phyloP scores from a whole-genome alignment of 148 eudicot species.

The Arctostaphylos glauca region DNA sequence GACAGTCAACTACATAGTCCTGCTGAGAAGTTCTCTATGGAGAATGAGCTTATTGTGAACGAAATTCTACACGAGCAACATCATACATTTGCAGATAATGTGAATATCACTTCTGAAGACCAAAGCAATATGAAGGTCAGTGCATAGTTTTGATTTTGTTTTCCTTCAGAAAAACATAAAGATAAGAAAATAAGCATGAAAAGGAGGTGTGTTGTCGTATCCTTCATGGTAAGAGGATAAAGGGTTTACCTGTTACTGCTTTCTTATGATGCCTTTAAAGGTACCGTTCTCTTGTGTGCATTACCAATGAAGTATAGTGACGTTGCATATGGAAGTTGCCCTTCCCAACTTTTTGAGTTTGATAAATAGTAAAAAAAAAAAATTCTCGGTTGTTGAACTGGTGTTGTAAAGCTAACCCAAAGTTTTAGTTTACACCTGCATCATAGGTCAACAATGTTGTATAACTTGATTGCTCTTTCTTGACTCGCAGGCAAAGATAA shows the following conservation, averaged over 20 bases:
- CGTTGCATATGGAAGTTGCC: not conserved
- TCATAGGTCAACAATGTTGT: not conserved
- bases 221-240: not conserved
- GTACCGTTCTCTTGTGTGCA: not conserved
- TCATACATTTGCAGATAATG: slow-evolving; percentile 44
- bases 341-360: not conserved
- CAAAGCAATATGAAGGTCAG: slow-evolving; percentile 55
- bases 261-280: not conserved
- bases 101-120: slow-evolving; percentile 40
- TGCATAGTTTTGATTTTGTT: slow-evolving; percentile 16
- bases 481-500: slow-evolving; percentile 48
- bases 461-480: slow-evolving; percentile 1
- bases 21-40: slow-evolving; percentile 33
- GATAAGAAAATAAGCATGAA: not conserved
- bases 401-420: not conserved
- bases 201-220: not conserved
- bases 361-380: no score
- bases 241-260: not conserved
- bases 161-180: not conserved
- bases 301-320: not conserved
- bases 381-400: not conserved
- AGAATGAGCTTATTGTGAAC: slow-evolving; percentile 80
- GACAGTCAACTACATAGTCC: slow-evolving; percentile 12
- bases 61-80: slow-evolving; percentile 72
- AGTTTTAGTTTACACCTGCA: not conserved